phyloP scores from a whole-genome alignment of 805 yeast species.

The Schizosaccharomyces lindneri region DNA sequence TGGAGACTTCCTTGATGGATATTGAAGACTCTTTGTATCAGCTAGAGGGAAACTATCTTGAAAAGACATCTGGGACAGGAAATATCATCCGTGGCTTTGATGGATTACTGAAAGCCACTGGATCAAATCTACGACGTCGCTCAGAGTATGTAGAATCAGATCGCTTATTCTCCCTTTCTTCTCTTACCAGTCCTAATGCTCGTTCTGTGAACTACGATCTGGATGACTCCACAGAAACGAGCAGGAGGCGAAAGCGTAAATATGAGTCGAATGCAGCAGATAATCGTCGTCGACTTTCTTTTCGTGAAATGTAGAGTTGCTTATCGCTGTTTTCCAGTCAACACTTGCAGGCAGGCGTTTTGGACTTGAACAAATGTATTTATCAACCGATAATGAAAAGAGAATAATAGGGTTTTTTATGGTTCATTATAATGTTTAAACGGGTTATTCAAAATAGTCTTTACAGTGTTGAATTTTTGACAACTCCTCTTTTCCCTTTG shows the following conservation, averaged over 20 bases:
- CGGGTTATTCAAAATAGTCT: too few species aligned
- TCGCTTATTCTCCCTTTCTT: slow-evolving; percentile 9
- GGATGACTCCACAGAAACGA: slow-evolving; percentile 3
- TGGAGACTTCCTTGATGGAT: slow-evolving; percentile 26
- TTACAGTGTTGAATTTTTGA: too few species aligned
- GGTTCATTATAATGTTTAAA: too few species aligned
- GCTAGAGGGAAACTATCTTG: slow-evolving; percentile 52
- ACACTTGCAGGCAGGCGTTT: neutral
- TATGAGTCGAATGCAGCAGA: neutral
- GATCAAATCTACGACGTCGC: slow-evolving; percentile 6
- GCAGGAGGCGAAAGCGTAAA: slow-evolving; percentile 4
- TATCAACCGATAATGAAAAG: too few species aligned
- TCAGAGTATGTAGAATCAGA: slow-evolving; percentile 4
- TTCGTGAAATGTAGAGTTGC: neutral
- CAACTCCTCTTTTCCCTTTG: too few species aligned
- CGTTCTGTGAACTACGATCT: neutral
- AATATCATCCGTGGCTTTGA: slow-evolving; percentile 85
- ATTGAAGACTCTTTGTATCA: slow-evolving; percentile 60
- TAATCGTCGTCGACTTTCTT: neutral
- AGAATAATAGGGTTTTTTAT: too few species aligned
- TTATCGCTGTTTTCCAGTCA: neutral
- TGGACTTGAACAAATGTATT: neutral
- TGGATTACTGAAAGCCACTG: slow-evolving; percentile 28
- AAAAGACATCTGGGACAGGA: slow-evolving; percentile 40
- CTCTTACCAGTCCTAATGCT: slow-evolving; percentile 6